A percentile compares a stretch with the other conserved stretches of the same genome.
Conservation (phyloP, 306 rosid species). For the Inga laurina region DNA sequence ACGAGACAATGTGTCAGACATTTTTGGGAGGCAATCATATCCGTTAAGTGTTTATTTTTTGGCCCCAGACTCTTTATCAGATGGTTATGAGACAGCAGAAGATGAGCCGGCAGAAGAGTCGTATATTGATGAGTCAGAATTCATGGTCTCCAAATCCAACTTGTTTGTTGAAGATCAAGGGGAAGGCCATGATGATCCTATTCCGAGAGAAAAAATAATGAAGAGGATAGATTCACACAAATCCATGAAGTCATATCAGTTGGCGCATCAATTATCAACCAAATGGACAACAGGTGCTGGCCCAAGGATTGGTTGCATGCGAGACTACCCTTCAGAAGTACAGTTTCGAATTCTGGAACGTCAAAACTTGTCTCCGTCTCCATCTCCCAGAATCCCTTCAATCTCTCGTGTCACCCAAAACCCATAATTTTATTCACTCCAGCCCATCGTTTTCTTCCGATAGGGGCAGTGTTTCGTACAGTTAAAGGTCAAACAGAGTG, state of each 20-base stretch:
- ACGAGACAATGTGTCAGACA: conserved; percentile 33
- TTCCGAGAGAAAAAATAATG: conserved; percentile 52
- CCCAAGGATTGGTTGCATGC: conserved; percentile 82
- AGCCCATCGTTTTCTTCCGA: neutral
- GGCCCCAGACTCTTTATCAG: conserved; percentile 38
- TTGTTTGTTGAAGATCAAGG: conserved; percentile 51
- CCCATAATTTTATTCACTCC: conserved; percentile 19
- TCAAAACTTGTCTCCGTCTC: conserved; percentile 47
- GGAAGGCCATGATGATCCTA: conserved; percentile 40
- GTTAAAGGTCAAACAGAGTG: neutral
- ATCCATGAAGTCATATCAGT: conserved; percentile 65
- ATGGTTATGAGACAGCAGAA: conserved; percentile 51
- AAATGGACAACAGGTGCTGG: conserved; percentile 84
- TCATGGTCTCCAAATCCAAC: conserved; percentile 55
- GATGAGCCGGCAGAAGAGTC: conserved; percentile 47
- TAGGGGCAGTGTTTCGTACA: neutral
- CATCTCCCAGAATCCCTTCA: conserved; percentile 16
- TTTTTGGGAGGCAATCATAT: conserved; percentile 32
- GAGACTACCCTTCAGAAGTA: conserved; percentile 76
- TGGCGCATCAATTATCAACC: conserved; percentile 55
- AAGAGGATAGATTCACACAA: conserved; percentile 61
- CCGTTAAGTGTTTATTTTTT: conserved; percentile 27
- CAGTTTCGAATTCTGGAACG: conserved; percentile 57
- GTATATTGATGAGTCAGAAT: conserved; percentile 47
- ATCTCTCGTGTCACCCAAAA: conserved; percentile 32